A percentile compares a stretch with the other conserved stretches of the same genome.
Evolutionary conservation across 2,329 filamentous ascomycete species (phyloP).

Genomic region (Pezicula rhizophila): DNA sequence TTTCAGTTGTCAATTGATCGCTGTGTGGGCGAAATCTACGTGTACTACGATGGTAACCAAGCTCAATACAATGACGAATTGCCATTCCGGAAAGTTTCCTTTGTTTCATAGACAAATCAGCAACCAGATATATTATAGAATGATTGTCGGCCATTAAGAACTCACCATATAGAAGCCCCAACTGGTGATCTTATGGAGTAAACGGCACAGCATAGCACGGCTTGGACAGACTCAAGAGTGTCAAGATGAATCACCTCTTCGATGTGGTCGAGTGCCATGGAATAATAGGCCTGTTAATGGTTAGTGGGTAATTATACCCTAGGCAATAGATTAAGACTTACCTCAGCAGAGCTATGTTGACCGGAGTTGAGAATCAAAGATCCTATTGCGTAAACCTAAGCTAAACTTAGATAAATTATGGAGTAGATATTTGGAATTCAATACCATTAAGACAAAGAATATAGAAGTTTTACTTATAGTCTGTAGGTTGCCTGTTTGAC

Average conservation of each 20-base stretch:
- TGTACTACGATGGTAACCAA: constrained; percentile 29
- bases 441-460: constrained; percentile 22
- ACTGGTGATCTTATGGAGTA: constrained; percentile 20
- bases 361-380: constrained; percentile 9
- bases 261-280: constrained; percentile 5
- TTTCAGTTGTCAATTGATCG: constrained; percentile 20
- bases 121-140: no score
- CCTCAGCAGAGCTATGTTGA: constrained; percentile 9
- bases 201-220: constrained; percentile 21
- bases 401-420: not conserved
- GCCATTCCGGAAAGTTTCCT: constrained; percentile 30
- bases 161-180: constrained; percentile 23
- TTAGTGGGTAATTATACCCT: constrained; percentile 3
- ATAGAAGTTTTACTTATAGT: constrained; percentile 5
- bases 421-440: not conserved
- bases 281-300: constrained; percentile 11
- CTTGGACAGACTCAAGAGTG: constrained; percentile 21
- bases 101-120: not conserved
- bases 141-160: constrained; percentile 25
- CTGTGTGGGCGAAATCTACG: constrained; percentile 6
- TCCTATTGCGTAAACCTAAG: constrained; percentile 21
- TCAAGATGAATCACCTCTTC: constrained; percentile 16
- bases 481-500: not conserved
- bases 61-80: constrained; percentile 29
- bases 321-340: constrained; percentile 9